Conservation (phyloP, 2,329 filamentous ascomycete species). For the Chaetomium sp. region DNA sequence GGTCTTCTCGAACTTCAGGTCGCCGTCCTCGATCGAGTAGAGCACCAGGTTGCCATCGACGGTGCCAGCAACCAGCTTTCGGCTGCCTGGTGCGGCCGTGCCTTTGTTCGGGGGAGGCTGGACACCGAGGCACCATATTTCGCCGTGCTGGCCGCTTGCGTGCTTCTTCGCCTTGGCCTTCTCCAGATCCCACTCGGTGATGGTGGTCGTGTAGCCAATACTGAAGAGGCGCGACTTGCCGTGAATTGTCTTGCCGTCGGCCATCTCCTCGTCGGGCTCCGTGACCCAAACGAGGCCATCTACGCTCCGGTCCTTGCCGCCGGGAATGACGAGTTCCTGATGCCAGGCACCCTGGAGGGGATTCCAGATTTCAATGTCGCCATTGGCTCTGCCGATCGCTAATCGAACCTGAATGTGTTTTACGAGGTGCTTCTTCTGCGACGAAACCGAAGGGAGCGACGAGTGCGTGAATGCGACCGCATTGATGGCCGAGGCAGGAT, state of each 20-base stretch:
- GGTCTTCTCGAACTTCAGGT: slow-evolving; percentile 77
- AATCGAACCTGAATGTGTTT: slow-evolving; percentile 68
- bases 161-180: slow-evolving; percentile 76
- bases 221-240: slow-evolving; percentile 89
- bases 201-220: slow-evolving; percentile 87
- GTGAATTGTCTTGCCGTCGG: slow-evolving; percentile 61
- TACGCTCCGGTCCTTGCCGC: slow-evolving; percentile 81
- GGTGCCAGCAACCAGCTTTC: slow-evolving; percentile 79
- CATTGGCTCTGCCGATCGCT: slow-evolving; percentile 89
- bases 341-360: slow-evolving; percentile 80
- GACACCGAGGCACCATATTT: slow-evolving; percentile 93
- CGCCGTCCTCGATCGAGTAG: slow-evolving; percentile 81
- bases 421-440: slow-evolving; percentile 49
- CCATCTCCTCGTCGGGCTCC: slow-evolving; percentile 72
- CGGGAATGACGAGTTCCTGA: slow-evolving; percentile 83
- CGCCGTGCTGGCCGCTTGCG: slow-evolving; percentile 88
- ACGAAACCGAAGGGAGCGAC: slow-evolving; percentile 50
- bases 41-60: slow-evolving; percentile 88
- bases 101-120: slow-evolving; percentile 63
- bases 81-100: slow-evolving; percentile 35
- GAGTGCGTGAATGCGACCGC: slow-evolving; percentile 90
- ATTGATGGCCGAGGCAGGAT: slow-evolving; percentile 89
- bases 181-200: slow-evolving; percentile 93
- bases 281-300: slow-evolving; percentile 92
- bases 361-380: slow-evolving; percentile 98